A percentile compares a stretch with the other conserved stretches of the same genome.
Evolutionary conservation across 1,284 basidiomycete genomes (phyloP).

Genomic region (Ustilago tritici): DNA sequence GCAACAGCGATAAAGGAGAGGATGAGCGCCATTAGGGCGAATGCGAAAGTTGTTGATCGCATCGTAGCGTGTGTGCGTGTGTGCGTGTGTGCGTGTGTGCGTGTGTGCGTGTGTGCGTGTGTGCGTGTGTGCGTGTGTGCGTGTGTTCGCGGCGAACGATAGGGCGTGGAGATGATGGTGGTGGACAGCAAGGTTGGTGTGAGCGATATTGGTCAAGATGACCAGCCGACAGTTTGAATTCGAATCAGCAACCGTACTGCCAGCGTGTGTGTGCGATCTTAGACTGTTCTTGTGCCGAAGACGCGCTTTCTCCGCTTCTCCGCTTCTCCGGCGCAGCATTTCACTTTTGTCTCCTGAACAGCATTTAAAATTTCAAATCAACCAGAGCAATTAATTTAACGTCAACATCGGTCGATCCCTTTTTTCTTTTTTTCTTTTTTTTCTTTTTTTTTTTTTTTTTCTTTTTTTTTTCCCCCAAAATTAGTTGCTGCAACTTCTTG

Average conservation of each 20-base stretch:
- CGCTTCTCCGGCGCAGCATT: slow-evolving; percentile 7
- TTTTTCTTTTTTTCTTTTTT: not conserved
- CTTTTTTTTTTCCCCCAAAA: too few species aligned
- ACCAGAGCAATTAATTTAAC: slow-evolving; percentile 10
- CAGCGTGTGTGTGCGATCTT: not conserved
- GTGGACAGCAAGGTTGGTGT: not conserved
- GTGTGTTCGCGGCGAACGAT: not conserved
- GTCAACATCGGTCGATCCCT: slow-evolving; percentile 10
- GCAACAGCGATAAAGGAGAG: slow-evolving; percentile 36
- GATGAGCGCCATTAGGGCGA: slow-evolving; percentile 39
- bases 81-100: too few species aligned
- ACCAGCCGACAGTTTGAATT: not conserved
- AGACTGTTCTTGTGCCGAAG: not conserved
- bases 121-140: too few species aligned
- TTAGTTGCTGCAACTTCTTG: not conserved
- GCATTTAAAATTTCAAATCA: not conserved
- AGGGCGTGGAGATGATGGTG: not conserved
- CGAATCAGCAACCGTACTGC: not conserved
- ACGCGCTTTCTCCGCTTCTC: not conserved
- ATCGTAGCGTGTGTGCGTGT: slow-evolving; percentile 7
- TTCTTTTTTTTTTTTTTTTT: too few species aligned
- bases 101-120: too few species aligned
- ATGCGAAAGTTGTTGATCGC: slow-evolving; percentile 28
- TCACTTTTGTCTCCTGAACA: slow-evolving; percentile 11
- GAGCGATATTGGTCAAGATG: not conserved